These are phyloP conservation scores for Rubia peregrina DNA, from an alignment of 305 asterid species.

Conservation along the genomic window DNA sequence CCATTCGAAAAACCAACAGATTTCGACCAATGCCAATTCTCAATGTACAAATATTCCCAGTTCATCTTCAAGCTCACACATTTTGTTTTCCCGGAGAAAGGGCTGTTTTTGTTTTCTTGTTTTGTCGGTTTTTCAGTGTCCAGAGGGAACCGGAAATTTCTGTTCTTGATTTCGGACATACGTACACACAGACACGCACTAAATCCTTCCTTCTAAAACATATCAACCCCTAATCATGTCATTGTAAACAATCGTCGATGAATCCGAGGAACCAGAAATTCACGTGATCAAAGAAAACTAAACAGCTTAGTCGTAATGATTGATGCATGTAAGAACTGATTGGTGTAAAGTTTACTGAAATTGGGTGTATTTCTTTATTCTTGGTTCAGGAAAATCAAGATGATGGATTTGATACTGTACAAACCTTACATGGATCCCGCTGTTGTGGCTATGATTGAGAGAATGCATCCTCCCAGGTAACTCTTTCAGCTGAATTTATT, in stretches of 20 bases:
- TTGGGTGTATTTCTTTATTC: background rate
- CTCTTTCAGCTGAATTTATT: background rate
- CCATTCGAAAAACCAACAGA: background rate
- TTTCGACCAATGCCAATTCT: background rate
- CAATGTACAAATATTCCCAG: background rate
- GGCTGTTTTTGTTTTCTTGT: background rate
- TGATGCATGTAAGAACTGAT: background rate
- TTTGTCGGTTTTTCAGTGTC: background rate
- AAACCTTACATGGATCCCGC: conserved; percentile 60
- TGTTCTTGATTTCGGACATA: background rate
- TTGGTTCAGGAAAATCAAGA: conserved; percentile 3
- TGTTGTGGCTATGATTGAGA: conserved; percentile 51
- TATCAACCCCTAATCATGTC: background rate
- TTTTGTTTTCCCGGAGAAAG: background rate
- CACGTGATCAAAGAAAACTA: background rate
- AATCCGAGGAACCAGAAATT: background rate
- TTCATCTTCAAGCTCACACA: background rate
- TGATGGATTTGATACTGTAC: conserved; percentile 53
- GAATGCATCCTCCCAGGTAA: conserved; percentile 88
- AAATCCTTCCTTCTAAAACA: background rate
- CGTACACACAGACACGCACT: background rate
- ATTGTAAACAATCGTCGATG: background rate
- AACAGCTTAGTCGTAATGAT: background rate
- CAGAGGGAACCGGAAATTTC: background rate
- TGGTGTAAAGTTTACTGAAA: background rate